Evolutionary conservation across 2,329 filamentous ascomycete species (phyloP).

Genomic region (Lasiodiplodia citricola): DNA sequence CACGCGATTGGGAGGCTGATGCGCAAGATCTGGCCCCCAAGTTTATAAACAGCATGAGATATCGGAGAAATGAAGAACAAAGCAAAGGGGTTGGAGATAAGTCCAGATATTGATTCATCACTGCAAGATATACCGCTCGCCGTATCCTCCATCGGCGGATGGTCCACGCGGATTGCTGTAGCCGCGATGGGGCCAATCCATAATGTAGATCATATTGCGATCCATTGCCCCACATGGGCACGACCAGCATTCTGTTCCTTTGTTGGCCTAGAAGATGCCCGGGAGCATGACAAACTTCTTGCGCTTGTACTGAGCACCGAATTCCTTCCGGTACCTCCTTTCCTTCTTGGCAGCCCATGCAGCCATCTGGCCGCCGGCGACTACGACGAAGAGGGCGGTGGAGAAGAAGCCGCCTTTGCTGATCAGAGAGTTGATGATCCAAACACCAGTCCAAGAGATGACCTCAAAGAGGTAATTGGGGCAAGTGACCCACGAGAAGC

Average conservation of each 20-base stretch:
- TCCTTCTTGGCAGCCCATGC: slow-evolving; percentile 93
- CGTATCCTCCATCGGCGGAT: neutral
- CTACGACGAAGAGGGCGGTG: slow-evolving; percentile 75
- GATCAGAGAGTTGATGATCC: slow-evolving; percentile 79
- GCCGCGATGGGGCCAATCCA: neutral
- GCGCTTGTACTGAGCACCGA: slow-evolving; percentile 92
- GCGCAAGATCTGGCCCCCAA: neutral
- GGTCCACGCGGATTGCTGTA: neutral
- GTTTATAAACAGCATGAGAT: neutral
- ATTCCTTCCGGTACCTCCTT: slow-evolving; percentile 84
- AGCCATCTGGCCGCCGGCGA: slow-evolving; percentile 80
- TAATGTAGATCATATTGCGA: neutral
- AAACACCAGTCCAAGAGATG: slow-evolving; percentile 83
- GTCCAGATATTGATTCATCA: neutral
- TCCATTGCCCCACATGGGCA: neutral
- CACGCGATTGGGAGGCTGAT: neutral
- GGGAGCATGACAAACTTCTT: slow-evolving; percentile 87
- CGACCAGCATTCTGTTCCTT: neutral
- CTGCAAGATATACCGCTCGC: neutral
- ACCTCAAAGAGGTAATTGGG: slow-evolving; percentile 97
- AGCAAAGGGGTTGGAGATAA: neutral
- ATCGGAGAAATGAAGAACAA: neutral
- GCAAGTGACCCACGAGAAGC: slow-evolving; percentile 87
- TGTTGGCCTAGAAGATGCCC: slow-evolving; percentile 64
- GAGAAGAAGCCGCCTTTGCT: slow-evolving; percentile 75